Base-by-base conservation (phyloP, 352 stramenopile genomes). In the Phytophthora rubi region DNA sequence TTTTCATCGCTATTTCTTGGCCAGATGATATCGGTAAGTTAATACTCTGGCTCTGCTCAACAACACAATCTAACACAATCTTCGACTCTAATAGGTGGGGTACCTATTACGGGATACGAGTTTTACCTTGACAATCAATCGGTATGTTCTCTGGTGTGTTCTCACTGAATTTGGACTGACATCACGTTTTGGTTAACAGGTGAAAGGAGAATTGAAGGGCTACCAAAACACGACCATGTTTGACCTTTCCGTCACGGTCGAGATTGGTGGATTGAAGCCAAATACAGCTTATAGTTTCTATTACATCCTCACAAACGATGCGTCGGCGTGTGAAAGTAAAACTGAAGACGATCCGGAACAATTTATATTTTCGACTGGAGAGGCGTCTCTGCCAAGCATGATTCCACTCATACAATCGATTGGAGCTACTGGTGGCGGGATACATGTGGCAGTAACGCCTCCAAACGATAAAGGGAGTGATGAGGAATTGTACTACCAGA, bases 11-110 rank as follows among this genome's bases (percentile, higher is more conserved):
- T 0, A 55, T 92, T n/a, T 76, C 67, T 12, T 85, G 82, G 2
- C 82, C 84, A 12, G 76, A 81, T 28, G 82, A 92, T 53, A 92
- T 80, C 16, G 82, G 84, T 78, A 68, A 63, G 59, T 53, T 9
- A 37, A 56, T 56, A 9, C 23, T 28, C 32, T 33, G 0, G 26
- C 8, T 16, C 13, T 35, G 21, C 23, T 13, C 49, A n/a, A 55
- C 13, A 35, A 18, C 23, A 26, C 28, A 37, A 23, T 48, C 53
- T 59, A 65, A 60, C 37, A 35, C 44, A 3, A 12, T 2, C 21
- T 57, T 13, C 6, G 30, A 35, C 35, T 32, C 15, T 32, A 16
- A 5, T 21, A 86, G 78, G 78, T 35, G 78, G 78, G 2, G 52
- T 86, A 7, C 26, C 44, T 1, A 70, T 84, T 26, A 71, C 59